Percentiles rank a stretch among this genome's conserved stretches.
Conservation (phyloP, 495 filamentous ascomycete species). For the Xylaria longipes region DNA sequence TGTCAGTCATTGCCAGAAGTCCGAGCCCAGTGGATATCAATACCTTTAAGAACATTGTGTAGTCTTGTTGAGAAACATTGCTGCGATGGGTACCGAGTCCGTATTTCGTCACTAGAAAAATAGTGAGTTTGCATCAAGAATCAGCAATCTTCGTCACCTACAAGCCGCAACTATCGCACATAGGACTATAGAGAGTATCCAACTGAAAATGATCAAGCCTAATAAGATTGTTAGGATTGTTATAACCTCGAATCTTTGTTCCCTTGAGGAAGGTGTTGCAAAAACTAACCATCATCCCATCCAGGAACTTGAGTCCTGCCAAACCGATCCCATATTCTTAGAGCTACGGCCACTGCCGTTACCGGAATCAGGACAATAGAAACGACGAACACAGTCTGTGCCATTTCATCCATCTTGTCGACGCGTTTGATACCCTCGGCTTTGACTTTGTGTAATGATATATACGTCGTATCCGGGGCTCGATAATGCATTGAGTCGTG, state of each 20-base stretch:
- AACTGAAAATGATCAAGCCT: background rate
- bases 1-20: background rate
- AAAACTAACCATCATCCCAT: conserved; percentile 32
- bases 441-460: background rate
- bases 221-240: background rate
- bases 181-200: background rate
- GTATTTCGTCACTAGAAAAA: background rate
- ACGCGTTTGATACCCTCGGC: background rate
- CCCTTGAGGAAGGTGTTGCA: background rate
- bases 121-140: background rate
- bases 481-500: background rate
- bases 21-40: background rate
- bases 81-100: background rate
- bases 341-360: conserved; percentile 28
- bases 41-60: background rate
- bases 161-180: background rate
- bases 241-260: background rate
- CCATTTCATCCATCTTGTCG: background rate
- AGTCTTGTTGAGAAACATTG: background rate
- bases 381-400: background rate
- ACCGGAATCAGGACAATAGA: conserved; percentile 15
- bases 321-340: conserved; percentile 30
- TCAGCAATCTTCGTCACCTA: background rate
- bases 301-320: conserved; percentile 29
- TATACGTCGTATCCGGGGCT: background rate